Conservation (phyloP, 2,329 filamentous ascomycete genomes). For the Ceratocystis ficicola region DNA sequence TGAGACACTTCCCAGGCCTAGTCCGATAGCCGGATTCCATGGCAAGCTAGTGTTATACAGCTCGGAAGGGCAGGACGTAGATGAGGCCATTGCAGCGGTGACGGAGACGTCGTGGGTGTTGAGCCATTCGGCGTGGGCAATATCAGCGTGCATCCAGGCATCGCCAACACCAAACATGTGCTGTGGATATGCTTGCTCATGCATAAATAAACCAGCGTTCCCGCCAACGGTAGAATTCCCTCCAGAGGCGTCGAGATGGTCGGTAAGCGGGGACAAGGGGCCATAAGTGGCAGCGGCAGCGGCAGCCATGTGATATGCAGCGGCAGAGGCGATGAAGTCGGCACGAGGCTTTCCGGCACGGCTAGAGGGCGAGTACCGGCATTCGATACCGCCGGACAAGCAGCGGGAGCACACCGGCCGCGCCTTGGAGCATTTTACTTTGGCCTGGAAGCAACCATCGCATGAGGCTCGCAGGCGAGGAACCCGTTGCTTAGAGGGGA, state of each 20-base stretch:
- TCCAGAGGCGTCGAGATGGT: background rate
- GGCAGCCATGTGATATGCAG: constrained; percentile 12
- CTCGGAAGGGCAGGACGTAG: constrained; percentile 24
- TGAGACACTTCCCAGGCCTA: background rate
- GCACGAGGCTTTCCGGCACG: constrained; percentile 31
- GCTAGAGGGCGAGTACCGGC: constrained; percentile 42
- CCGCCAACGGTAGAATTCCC: background rate
- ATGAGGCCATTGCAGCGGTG: background rate
- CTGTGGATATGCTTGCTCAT: constrained; percentile 8
- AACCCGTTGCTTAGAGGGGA: constrained; percentile 29
- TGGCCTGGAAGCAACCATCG: constrained; percentile 44
- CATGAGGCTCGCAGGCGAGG: constrained; percentile 39
- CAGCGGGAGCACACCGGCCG: constrained; percentile 44
- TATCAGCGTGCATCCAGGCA: constrained; percentile 24
- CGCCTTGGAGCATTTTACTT: constrained; percentile 44
- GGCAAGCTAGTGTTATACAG: constrained; percentile 32
- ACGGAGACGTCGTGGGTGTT: background rate
- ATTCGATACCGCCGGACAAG: constrained; percentile 38
- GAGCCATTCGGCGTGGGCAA: constrained; percentile 23
- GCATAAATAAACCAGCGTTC: constrained; percentile 8
- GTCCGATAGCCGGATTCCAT: constrained; percentile 30
- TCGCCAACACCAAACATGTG: constrained; percentile 16
- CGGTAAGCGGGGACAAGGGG: constrained; percentile 9
- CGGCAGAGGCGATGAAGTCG: constrained; percentile 6
- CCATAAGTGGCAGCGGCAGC: background rate